Evolutionary conservation across 306 rosid genomes (phyloP), one percentile per base, ranked within the genome.

Genomic region (Crataegus laevigata): DNA sequence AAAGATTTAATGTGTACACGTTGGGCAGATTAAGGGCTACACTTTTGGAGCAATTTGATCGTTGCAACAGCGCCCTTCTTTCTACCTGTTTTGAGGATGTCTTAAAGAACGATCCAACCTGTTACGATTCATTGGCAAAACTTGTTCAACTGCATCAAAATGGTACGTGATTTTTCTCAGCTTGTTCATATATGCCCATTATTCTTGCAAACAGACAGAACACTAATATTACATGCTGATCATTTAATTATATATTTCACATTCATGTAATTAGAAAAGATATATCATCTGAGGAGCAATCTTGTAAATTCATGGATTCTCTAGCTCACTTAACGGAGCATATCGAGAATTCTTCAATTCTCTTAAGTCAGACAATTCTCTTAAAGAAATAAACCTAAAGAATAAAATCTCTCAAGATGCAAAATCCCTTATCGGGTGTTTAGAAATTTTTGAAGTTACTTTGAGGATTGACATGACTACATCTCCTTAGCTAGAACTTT

Each of bases 71-170:
- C 68, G 57, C 45, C 69, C 4, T 77, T 80, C 80, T 84, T 65
- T 47, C 78, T 6, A 55, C 84, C 25, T 82, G 84, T 83, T 86
- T 73, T 36, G 98, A 90, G 86, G 88, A 90, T 64, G 69, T 50
- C 75, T 74, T 94, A 63, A 90, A 89, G 86, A 94, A 84, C 84
- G 97, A 91, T 77, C 98, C 94, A 40, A 82, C 93, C 61, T 85
- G 90, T 66, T 19, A 70, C 59, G 76, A 87, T 81, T 76, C 97
- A 82, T 58, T 94, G 78, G 89, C 74, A 69, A 91, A 91, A 79
- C 98, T 94, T 77, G 73, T 88, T 77, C 82, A 17, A 75, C 73
- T 90, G 90, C 84, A 90, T 76, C 85, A 77, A 87, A 88, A 73
- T 45, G 97, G 97, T 94, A 91, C 43, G 61, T 66, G 22, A 30